Evolutionary conservation across 208 protist species (phyloP).

Genomic region (Leishmania turanica): DNA sequence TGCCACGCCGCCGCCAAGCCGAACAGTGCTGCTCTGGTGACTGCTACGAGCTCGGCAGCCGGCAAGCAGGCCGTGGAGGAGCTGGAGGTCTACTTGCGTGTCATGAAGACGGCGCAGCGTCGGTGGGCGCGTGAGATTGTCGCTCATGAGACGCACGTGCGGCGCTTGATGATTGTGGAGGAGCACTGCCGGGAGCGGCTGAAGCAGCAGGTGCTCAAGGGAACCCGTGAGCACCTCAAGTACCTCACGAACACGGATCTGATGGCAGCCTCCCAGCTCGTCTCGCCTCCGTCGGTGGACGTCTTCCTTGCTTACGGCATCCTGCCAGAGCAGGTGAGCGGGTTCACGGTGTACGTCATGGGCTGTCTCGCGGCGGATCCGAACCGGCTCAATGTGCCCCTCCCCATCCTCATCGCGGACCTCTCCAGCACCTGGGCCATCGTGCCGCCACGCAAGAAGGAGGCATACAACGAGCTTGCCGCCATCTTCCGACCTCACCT

Average conservation of each 20-base stretch:
- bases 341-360: conserved; percentile 81
- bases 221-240: conserved; percentile 53
- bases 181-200: conserved; percentile 67
- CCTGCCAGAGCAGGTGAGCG: conserved; percentile 44
- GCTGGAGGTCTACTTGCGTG: conserved; percentile 70
- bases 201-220: conserved; percentile 51
- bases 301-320: conserved; percentile 56
- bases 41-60: not conserved
- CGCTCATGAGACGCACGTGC: conserved; percentile 65
- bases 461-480: conserved; percentile 52
- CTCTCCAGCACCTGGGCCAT: conserved; percentile 70
- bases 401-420: conserved; percentile 65
- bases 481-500: conserved; percentile 33
- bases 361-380: conserved; percentile 50
- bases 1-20: not conserved
- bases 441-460: conserved; percentile 56
- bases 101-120: conserved; percentile 56
- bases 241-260: conserved; percentile 72
- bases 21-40: not conserved
- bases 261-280: conserved; percentile 42
- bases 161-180: conserved; percentile 78
- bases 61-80: conserved; percentile 57
- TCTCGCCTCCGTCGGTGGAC: conserved; percentile 40
- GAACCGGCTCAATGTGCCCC: conserved; percentile 41
- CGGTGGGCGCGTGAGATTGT: conserved; percentile 67